Evolutionary conservation across 2,329 filamentous ascomycete genomes (phyloP).

Genomic region (Diaporthe eres): DNA sequence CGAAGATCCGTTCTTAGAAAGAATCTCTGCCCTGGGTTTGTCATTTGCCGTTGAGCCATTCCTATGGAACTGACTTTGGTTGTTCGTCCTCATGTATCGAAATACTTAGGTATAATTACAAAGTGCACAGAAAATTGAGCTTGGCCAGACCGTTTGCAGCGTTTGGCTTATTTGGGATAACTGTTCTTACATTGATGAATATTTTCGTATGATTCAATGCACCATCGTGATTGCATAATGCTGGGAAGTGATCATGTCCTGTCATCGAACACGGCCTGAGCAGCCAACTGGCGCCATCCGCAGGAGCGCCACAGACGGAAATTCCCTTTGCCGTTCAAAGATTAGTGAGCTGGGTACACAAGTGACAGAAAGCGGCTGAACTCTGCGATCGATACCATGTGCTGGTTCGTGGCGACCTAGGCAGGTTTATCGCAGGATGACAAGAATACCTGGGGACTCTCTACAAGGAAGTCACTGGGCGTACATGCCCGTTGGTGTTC

Average conservation of each 20-base stretch:
- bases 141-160: neutral
- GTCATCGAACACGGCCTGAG: neutral
- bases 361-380: neutral
- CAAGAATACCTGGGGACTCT: neutral
- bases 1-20: too few species aligned
- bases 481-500: neutral
- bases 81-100: neutral
- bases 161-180: too few species aligned
- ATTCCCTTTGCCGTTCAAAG: neutral
- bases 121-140: neutral
- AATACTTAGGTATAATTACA: neutral
- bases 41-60: neutral
- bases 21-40: rapidly evolving
- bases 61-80: neutral
- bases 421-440: neutral
- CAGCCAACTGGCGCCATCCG: neutral
- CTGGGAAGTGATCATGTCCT: neutral
- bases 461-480: neutral
- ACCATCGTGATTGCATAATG: neutral
- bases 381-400: neutral
- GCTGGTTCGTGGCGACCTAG: neutral
- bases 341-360: too few species aligned
- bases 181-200: neutral
- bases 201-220: neutral
- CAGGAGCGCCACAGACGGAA: neutral